A percentile compares a stretch with the other conserved stretches of the same genome.
phyloP scores from a whole-genome alignment of 1,284 basidiomycete genomes.

The Bjerkandera adusta region DNA sequence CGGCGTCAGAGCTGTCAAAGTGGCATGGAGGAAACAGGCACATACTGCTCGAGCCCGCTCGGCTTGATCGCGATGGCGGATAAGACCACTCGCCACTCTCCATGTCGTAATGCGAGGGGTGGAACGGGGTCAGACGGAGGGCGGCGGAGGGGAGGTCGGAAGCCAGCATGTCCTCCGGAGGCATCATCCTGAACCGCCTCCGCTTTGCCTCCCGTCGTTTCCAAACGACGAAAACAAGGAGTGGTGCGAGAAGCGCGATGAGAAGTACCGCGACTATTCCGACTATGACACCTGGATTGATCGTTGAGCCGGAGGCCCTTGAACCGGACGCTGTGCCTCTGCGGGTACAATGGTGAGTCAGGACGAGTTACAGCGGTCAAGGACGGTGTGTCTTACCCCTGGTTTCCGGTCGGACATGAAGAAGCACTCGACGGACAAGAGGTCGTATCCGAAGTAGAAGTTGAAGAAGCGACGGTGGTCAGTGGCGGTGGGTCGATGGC shows the following conservation, averaged over 20 bases:
- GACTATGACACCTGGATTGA: background rate
- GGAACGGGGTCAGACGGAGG: conserved; percentile 1
- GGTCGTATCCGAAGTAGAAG: too few relatives aligned
- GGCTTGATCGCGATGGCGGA: too few relatives aligned
- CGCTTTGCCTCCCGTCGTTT: background rate
- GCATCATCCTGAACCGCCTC: too few relatives aligned
- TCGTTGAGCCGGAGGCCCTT: too few relatives aligned
- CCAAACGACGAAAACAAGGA: background rate
- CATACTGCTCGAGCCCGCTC: too few relatives aligned
- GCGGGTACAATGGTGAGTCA: background rate
- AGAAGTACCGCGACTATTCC: background rate
- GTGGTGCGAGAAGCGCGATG: background rate
- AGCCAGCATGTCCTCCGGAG: background rate
- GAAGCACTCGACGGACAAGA: background rate
- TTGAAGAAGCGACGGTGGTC: background rate
- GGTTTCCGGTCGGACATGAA: background rate
- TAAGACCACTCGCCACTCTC: too few relatives aligned
- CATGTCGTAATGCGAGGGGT: too few relatives aligned
- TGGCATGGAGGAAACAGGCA: too few relatives aligned
- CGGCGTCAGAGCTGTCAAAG: too few relatives aligned
- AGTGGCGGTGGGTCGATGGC: background rate
- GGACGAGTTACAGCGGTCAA: background rate
- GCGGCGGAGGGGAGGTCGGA: background rate
- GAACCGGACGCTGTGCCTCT: too few relatives aligned
- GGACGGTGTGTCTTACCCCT: background rate